Conservation (phyloP, 2,329 filamentous ascomycete genomes). For the Alternaria infectoria region DNA sequence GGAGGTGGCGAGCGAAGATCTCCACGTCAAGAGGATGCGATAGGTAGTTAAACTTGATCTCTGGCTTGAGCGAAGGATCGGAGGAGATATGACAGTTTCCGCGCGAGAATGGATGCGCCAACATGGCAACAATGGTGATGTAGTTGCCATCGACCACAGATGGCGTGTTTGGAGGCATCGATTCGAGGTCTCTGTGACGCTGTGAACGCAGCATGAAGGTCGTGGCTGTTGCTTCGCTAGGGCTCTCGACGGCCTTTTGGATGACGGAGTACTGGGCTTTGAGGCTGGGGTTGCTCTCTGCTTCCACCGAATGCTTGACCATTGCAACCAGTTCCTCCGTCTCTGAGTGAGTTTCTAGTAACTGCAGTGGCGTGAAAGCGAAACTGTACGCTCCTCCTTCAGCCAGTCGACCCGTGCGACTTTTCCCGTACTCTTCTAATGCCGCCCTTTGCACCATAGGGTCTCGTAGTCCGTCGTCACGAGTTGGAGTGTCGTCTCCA, state of each 20-base stretch:
- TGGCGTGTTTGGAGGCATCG: constrained; percentile 13
- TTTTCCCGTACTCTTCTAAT: constrained; percentile 18
- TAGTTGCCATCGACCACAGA: constrained; percentile 22
- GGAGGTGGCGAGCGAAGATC: constrained; percentile 47
- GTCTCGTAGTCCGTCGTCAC: constrained; percentile 12
- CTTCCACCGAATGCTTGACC: constrained; percentile 4
- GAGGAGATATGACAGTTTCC: constrained; percentile 50
- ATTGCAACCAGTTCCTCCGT: constrained; percentile 15
- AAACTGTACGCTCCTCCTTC: constrained; percentile 28
- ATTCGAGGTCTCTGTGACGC: constrained; percentile 17
- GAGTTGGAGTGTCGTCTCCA: constrained; percentile 15
- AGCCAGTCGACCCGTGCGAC: constrained; percentile 19
- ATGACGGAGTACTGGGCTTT: constrained; percentile 20
- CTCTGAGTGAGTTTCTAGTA: constrained; percentile 18
- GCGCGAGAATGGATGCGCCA: constrained; percentile 50
- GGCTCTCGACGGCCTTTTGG: constrained; percentile 17
- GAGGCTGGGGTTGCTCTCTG: constrained; percentile 5
- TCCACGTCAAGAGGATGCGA: constrained; percentile 54
- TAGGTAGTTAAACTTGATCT: constrained; percentile 53
- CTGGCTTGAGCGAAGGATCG: constrained; percentile 37
- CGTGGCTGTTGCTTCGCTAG: constrained; percentile 24
- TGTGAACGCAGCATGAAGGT: constrained; percentile 22
- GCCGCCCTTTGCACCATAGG: constrained; percentile 15
- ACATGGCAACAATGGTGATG: constrained; percentile 21
- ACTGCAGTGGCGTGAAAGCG: constrained; percentile 26